Base-by-base conservation (phyloP, 768 basidiomycete genomes). In the Grammothele lineata region DNA sequence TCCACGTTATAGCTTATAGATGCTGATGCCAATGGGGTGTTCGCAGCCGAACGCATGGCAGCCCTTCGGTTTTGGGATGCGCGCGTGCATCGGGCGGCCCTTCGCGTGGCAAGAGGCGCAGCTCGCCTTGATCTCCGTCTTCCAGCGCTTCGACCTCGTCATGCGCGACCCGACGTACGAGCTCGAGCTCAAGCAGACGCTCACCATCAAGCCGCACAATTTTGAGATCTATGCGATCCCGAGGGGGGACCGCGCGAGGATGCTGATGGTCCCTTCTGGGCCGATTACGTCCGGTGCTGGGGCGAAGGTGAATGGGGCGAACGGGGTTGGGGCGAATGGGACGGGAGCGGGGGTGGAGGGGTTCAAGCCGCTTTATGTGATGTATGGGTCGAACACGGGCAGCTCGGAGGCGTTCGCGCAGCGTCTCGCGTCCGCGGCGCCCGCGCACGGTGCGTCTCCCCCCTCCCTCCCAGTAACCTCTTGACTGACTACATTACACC, bases 91-190 rank as follows among this genome's bases (percentile, higher is more conserved):
- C 12, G 72, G 72, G 11, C 65, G 75, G 11, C 63, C 73, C 0
- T 71, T 77, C 32, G 73, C 74, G 0, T 72, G 70, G 70, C 74
- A 76, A 54, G 74, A 76, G 57, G 68, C 69, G 0, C 54, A 62
- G 30, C 65, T 76, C 40, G 66, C 68, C 11, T 59, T 76, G 32
- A 66, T 67, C 0, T 62, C 67, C 18, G 54, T 75, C 26, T 56
- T 76, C 42, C 74, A 76, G 54, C 68, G 67, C 40, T 77, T 77
- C 59, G 73, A 77, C 50, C 60, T 76, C 35, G 61, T 61, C 9
- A 55, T 72, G 36, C 64, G 63, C 22, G 70, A 77, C 57, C 68
- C 71, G 14, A 57, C 62, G 6, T 77, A 76, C 51, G 63, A 66
- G 37, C 64, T 77, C 11, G 51, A 66, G 47, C 55, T 75, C 48